These are phyloP conservation scores for Delphinella strobiligena DNA, from an alignment of 2,329 filamentous ascomycete genomes.

Conservation along the genomic window DNA sequence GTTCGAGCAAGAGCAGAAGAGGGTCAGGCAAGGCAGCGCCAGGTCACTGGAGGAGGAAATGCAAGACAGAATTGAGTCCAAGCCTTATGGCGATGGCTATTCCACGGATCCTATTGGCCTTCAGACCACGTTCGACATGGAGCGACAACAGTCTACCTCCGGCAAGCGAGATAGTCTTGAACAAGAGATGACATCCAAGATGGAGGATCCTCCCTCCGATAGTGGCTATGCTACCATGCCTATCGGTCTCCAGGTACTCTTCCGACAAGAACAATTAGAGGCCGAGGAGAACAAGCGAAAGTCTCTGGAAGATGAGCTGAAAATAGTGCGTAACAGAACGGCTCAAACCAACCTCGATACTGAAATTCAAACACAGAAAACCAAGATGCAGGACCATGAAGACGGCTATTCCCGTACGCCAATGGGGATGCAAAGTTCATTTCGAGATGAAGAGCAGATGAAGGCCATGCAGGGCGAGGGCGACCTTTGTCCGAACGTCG, in stretches of 20 bases:
- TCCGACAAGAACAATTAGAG: conserved; percentile 6
- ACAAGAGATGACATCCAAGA: conserved; percentile 5
- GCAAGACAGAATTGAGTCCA: background rate
- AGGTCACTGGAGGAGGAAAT: conserved; percentile 6
- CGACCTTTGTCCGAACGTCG: conserved; percentile 24
- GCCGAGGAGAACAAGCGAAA: background rate
- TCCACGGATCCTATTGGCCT: conserved; percentile 10
- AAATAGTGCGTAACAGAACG: background rate
- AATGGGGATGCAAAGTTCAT: conserved; percentile 39
- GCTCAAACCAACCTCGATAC: background rate
- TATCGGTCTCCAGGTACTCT: conserved; percentile 12
- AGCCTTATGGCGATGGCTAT: conserved; percentile 8
- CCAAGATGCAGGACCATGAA: conserved; percentile 4
- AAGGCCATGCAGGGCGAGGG: conserved; percentile 22
- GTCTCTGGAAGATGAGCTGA: conserved; percentile 7
- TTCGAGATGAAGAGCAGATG: conserved; percentile 29
- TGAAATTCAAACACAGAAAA: conserved; percentile 1
- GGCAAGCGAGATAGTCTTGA: conserved; percentile 7
- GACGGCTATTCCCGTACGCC: conserved; percentile 16
- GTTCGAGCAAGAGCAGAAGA: conserved; percentile 3
- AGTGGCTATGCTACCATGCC: conserved; percentile 11
- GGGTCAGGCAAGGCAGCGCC: conserved; percentile 1
- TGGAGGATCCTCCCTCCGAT: conserved; percentile 5
- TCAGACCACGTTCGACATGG: conserved; percentile 12
- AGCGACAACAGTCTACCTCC: conserved; percentile 5